Evolutionary conservation across 1,284 basidiomycete species (phyloP).

Genomic region (Cutaneotrichosporon sp.): DNA sequence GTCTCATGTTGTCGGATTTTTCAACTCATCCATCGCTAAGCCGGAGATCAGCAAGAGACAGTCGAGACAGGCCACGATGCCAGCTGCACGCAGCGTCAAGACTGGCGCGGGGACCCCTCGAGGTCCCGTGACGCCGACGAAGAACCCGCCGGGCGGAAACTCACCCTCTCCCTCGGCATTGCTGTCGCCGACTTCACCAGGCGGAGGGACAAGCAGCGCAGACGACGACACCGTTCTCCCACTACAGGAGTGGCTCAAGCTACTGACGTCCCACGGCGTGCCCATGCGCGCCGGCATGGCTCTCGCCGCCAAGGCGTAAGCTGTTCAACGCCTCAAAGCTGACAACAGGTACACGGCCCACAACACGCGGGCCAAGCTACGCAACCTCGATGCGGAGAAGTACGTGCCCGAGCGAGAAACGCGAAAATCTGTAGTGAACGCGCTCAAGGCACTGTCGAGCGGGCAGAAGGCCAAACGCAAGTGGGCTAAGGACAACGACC

Average conservation of each 20-base stretch:
- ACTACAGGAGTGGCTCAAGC: conserved; percentile 67
- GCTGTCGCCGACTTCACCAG: no score
- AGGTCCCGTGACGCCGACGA: no score
- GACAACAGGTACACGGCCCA: conserved; percentile 64
- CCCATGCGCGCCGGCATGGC: conserved; percentile 68
- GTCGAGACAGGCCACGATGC: no score
- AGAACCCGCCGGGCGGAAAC: no score
- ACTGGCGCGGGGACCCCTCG: no score
- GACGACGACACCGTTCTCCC: conserved; percentile 48
- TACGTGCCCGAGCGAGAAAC: conserved; percentile 65
- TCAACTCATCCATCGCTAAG: no score
- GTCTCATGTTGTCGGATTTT: no score
- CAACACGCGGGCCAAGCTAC: conserved; percentile 60
- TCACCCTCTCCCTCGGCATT: no score
- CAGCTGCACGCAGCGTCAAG: no score
- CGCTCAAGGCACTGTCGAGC: conserved; percentile 53
- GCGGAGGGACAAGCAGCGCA: background rate
- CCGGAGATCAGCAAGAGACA: no score
- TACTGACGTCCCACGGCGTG: conserved; percentile 61
- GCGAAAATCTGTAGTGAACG: conserved; percentile 58
- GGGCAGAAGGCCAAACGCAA: conserved; percentile 24
- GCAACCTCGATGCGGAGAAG: conserved; percentile 57
- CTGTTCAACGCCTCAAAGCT: background rate
- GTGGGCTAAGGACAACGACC: conserved; percentile 17
- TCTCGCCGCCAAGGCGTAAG: conserved; percentile 70